Conservation (phyloP, 495 filamentous ascomycete genomes). For the Penicillium egyptiacum region DNA sequence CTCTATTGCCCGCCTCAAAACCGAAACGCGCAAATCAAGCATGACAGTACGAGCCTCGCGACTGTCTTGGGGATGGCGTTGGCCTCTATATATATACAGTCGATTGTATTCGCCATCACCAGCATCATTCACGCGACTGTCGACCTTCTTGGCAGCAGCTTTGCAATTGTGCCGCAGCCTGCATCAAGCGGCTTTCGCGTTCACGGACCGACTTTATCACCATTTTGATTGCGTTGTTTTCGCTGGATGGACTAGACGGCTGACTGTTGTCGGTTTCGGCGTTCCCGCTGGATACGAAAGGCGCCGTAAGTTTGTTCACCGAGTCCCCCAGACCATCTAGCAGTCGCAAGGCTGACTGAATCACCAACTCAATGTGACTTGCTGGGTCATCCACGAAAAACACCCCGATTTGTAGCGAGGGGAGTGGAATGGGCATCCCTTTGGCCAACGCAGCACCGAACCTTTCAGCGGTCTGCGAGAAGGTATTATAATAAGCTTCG, state of each 20-base stretch:
- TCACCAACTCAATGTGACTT: constrained; percentile 4
- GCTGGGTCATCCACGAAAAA: constrained; percentile 4
- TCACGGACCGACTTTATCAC: constrained; percentile 5
- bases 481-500: neutral
- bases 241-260: neutral
- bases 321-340: constrained; percentile 3
- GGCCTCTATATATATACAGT: no score
- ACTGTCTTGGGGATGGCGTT: no score
- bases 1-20: no score
- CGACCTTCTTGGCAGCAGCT: constrained; percentile 25
- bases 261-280: neutral
- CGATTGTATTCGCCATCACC: no score
- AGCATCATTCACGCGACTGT: no score
- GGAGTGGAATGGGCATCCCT: neutral
- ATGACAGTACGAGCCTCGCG: no score
- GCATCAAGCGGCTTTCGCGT: constrained; percentile 5
- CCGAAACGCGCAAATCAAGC: no score
- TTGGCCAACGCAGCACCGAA: neutral
- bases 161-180: neutral
- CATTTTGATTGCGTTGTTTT: constrained; percentile 1
- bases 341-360: constrained; percentile 7
- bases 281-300: constrained; percentile 33
- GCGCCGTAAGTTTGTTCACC: constrained; percentile 33
- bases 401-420: constrained; percentile 1
- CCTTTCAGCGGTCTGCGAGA: neutral